Conservation (phyloP, 257 asterid species). For the Solanum virginianum region DNA sequence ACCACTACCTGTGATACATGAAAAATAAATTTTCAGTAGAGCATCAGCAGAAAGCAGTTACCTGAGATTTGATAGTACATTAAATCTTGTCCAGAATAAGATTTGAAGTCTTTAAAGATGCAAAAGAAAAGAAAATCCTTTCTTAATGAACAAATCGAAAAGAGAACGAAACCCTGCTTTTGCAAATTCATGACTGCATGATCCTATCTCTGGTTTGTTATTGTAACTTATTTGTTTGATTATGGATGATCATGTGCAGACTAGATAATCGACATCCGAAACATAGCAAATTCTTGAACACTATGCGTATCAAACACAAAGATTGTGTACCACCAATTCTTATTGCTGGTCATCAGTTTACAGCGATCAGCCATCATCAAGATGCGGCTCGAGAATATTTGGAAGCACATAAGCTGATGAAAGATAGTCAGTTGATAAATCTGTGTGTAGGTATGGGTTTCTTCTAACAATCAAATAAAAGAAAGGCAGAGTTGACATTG, state of each 20-base stretch:
- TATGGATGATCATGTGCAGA: constrained; percentile 16
- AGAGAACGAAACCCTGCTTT: not conserved
- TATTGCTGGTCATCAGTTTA: constrained; percentile 66
- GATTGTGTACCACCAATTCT: constrained; percentile 59
- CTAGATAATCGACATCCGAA: constrained; percentile 24
- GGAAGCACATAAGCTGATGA: constrained; percentile 67
- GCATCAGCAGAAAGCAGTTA: not conserved
- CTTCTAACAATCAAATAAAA: not conserved
- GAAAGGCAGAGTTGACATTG: not conserved
- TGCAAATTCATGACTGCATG: not conserved
- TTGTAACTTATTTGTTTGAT: not conserved
- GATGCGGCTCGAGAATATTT: constrained; percentile 70
- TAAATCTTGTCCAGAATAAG: not conserved
- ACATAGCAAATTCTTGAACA: constrained; percentile 56
- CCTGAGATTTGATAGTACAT: not conserved
- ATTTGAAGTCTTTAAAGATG: not conserved
- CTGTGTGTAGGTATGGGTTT: constrained; percentile 53
- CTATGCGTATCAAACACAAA: constrained; percentile 49
- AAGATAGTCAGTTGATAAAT: constrained; percentile 64
- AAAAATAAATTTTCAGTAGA: not conserved
- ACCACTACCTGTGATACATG: not conserved
- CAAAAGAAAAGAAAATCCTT: not conserved
- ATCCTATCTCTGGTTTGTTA: not conserved
- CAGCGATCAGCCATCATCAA: constrained; percentile 73
- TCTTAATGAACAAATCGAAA: not conserved